Evolutionary conservation across 441 rosid genomes (phyloP).

Genomic region (Breynia disticha): DNA sequence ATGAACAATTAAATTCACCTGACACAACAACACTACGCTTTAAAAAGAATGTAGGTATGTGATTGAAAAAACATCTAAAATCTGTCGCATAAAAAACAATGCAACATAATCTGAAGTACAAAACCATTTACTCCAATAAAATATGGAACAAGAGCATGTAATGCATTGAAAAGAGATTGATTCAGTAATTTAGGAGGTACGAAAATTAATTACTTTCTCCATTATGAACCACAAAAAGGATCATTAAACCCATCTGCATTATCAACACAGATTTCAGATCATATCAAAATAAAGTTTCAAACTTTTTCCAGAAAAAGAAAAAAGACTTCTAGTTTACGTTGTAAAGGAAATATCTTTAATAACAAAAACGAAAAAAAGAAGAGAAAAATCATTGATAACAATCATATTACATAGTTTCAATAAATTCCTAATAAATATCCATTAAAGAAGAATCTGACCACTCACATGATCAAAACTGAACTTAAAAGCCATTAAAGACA

Average conservation of each 20-base stretch:
- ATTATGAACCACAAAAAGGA: not conserved
- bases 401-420: not conserved
- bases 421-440: not conserved
- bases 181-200: not conserved
- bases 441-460: conserved; percentile 3
- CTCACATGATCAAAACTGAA: conserved; percentile 9
- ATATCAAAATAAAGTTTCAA: too few relatives aligned
- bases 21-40: too few relatives aligned
- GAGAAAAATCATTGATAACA: not conserved
- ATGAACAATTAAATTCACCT: too few relatives aligned
- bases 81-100: too few relatives aligned
- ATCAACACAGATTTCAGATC: too few relatives aligned
- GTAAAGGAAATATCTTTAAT: not conserved
- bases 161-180: not conserved
- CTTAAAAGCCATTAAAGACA: not conserved
- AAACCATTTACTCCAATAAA: too few relatives aligned
- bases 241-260: not conserved
- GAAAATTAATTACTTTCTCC: not conserved
- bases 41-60: too few relatives aligned
- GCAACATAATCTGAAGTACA: too few relatives aligned
- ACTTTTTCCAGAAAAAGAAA: not conserved
- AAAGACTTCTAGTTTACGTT: not conserved
- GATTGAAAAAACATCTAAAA: too few relatives aligned
- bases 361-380: not conserved
- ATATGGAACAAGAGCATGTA: too few relatives aligned